A percentile compares a stretch with the other conserved stretches of the same genome.
phyloP scores from a whole-genome alignment of 305 asterid species.

The Solanum chacoense region DNA sequence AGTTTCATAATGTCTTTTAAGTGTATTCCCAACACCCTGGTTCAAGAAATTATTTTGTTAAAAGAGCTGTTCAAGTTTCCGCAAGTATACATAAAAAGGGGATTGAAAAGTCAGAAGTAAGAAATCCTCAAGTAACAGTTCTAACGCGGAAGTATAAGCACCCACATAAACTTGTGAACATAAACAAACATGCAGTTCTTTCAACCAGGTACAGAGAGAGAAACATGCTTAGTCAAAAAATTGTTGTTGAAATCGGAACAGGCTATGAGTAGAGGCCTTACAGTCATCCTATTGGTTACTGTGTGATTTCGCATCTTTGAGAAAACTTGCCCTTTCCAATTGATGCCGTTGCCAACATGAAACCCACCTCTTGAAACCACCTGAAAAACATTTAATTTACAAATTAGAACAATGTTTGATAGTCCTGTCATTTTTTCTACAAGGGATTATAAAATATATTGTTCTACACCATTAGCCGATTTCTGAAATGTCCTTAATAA shows the following conservation, averaged over 20 bases:
- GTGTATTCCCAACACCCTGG: conserved; percentile 97
- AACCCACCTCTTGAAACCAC: conserved; percentile 99
- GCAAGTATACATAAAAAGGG: background rate
- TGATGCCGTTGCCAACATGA: conserved; percentile 97
- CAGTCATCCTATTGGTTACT: conserved; percentile 94
- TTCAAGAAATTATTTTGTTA: conserved; percentile 2
- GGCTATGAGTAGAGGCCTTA: conserved; percentile 16
- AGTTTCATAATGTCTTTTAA: conserved; percentile 91
- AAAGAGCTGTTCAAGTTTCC: background rate
- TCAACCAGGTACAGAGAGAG: background rate
- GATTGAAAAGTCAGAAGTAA: background rate
- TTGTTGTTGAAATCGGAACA: background rate
- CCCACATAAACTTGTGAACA: background rate
- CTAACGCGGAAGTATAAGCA: background rate
- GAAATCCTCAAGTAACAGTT: background rate
- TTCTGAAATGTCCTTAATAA: background rate
- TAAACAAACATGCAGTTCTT: background rate
- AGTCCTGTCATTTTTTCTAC: background rate
- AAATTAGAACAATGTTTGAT: conserved; percentile 1
- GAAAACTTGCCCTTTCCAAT: conserved; percentile 99
- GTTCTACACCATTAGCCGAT: background rate
- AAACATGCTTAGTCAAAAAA: background rate
- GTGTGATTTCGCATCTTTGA: conserved; percentile 99
- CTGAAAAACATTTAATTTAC: conserved; percentile 20
- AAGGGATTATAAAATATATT: background rate